Base-by-base conservation (phyloP, 495 filamentous ascomycete genomes). In the Aspergillus conjunctus region DNA sequence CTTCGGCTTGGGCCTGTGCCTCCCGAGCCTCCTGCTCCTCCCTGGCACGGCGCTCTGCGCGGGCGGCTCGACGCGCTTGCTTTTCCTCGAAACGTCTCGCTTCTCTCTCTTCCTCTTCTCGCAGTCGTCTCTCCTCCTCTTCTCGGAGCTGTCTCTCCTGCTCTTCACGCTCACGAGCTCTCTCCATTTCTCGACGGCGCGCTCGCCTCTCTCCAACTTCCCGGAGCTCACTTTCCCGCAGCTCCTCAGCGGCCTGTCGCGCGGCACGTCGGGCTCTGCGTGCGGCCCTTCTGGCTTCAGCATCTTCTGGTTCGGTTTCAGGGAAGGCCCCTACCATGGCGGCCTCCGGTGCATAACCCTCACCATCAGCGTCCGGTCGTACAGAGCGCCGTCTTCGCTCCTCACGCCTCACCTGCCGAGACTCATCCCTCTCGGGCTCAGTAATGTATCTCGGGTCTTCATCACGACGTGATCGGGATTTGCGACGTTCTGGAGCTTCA, bases 261-360 rank as follows among this genome's bases (percentile, higher is more conserved):
- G 75, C 68, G 31, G 70, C 68, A 60, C 73, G 65, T 37, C 73
- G 74, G 4, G 75, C 71, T 22, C 74, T 70, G 7, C 80, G 70
- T 69, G 82, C 73, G 71, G 83, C 74, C 79, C 82, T 62, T 71
- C 81, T 66, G 74, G 73, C 66, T 71, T 82, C 79, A 70, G 63
- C 71, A 74, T 79, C 66, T 80, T 83, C 76, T 62, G 81, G 62
- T 76, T 88, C 73, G 69, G 73, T 71, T 10, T 76, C 74, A 12
- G 65, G 67, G 39, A 63, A 69, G n/a, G 61, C 72, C 12, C 63
- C 71, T 12, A 59, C 66, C 10, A 65, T 68, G 10, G 67, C 72
- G 10, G 68, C 69, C 60, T 82, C 79, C 5, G 78, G 77, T 14
- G 70, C 71, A 54, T 73, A 78, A 17, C 77, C 79, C 41, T 81